Conservation (phyloP, 345 rosid genomes). For the Syzygium aqueum region DNA sequence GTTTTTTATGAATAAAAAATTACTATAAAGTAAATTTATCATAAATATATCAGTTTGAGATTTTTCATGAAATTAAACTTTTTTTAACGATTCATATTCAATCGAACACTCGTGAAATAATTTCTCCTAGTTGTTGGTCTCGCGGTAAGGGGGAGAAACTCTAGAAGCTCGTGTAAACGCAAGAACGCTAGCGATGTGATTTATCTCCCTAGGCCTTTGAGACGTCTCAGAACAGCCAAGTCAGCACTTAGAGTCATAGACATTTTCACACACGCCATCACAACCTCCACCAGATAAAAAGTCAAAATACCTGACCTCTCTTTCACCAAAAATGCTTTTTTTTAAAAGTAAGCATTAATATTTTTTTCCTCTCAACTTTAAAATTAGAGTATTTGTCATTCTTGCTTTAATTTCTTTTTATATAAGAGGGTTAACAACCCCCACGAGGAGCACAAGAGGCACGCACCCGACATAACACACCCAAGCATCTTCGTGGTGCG, state of each 20-base stretch:
- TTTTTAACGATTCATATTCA: not conserved
- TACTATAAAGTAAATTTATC: too few species aligned
- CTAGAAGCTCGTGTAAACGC: not conserved
- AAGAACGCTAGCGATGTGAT: not conserved
- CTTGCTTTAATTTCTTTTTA: not conserved
- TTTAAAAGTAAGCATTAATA: not conserved
- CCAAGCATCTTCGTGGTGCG: too few species aligned
- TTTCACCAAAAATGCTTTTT: not conserved
- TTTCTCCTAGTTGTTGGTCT: not conserved
- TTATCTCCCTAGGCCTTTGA: not conserved
- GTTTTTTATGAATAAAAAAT: too few species aligned
- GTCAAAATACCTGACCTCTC: not conserved
- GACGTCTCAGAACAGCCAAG: not conserved
- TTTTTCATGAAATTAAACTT: too few species aligned
- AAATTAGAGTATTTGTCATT: not conserved
- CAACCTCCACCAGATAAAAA: not conserved
- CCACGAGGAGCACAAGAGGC: not conserved
- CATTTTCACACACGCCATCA: not conserved
- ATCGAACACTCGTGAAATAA: not conserved
- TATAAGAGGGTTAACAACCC: not conserved
- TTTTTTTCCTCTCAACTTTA: not conserved
- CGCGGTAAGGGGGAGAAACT: not conserved
- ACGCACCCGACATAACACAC: not conserved
- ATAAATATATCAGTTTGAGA: too few species aligned
- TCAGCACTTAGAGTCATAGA: not conserved